Evolutionary conservation across 495 filamentous ascomycete genomes (phyloP), one percentile per base, ranked within the genome.

Genomic region (Thermothielavioides terrestris): DNA sequence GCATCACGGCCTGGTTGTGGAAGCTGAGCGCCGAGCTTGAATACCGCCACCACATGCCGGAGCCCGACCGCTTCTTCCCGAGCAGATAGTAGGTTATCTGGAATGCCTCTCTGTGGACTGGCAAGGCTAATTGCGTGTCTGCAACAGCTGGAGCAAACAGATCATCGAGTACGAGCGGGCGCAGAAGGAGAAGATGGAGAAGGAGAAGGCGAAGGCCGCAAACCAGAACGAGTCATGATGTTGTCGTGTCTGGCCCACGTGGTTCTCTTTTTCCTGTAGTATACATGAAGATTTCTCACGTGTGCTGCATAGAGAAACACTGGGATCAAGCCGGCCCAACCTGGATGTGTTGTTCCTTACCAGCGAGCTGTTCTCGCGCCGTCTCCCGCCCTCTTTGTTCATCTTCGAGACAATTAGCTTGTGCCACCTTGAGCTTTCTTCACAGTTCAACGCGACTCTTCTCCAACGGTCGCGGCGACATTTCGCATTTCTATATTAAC

Each of bases 51-150:
- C 83, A 79, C 67, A 90, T 95, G 80, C 94, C 92, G 32, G 89
- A 94, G 67, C 77, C 80, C 30, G 82, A 77, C 53, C 75, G 88
- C 56, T 96, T 96, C 77, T 96, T 81, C 73, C 94, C 92, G 20
- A 96, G 90, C 74, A 83, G 94, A 82, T 85, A 94, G 92, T 91
- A 75, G 60, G 90, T 83, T 43, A 9, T n/a, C n/a, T n/a, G n/a
- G 10, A 11, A 20, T 28, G 14, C 25, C 12, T 37, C 17, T 46
- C 9, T 53, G 0, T 23, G 46, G 17, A 15, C 4, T 27, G 12
- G 5, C 20, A 23, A 12, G 22, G 26, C 45, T 60, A 30, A 56
- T 46, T 49, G 15, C 28, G 6, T 31, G 32, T 30, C 4, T 21
- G n/a, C 15, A 15, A 12, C 40, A 95, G 90, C 66, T 96, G 92